Percentiles rank a stretch among this genome's conserved stretches.
Evolutionary conservation across 1,284 basidiomycete genomes (phyloP).

Genomic region (Cerioporus squamosus): DNA sequence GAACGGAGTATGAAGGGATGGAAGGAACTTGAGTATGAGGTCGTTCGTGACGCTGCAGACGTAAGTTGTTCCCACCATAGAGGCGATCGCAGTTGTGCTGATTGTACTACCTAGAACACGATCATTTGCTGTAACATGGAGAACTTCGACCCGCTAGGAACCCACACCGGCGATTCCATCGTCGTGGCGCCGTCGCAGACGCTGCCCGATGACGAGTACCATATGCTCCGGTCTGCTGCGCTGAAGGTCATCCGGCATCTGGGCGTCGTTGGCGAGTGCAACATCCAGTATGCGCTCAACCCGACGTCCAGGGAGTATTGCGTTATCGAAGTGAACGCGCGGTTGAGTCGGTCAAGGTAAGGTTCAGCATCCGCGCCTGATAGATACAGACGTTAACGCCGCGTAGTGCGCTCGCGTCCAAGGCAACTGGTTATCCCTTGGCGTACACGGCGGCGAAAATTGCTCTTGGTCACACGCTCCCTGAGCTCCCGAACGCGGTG

Average conservation of each 20-base stretch:
- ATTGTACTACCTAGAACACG: conserved; percentile 68
- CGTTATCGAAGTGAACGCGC: conserved; percentile 98
- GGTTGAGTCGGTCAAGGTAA: conserved; percentile 54
- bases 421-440: conserved; percentile 98
- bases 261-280: conserved; percentile 98
- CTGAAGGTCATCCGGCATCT: conserved; percentile 91
- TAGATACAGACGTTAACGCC: conserved; percentile 53
- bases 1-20: conserved; percentile 99
- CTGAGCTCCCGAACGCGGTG: conserved; percentile 97
- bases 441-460: conserved; percentile 99
- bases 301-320: conserved; percentile 94
- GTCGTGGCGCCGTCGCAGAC: conserved; percentile 99
- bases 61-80: conserved; percentile 47
- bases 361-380: conserved; percentile 53
- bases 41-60: conserved; percentile 96
- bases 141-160: conserved; percentile 99
- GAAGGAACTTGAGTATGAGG: conserved; percentile 99
- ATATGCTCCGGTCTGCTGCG: conserved; percentile 98
- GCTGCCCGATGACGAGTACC: conserved; percentile 96
- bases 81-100: background rate
- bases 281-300: conserved; percentile 98
- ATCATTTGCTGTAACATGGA: conserved; percentile 98
- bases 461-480: conserved; percentile 97
- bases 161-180: conserved; percentile 99
- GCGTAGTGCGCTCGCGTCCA: conserved; percentile 86